These are phyloP conservation scores for Botrytis tulipae DNA, from an alignment of 2,329 filamentous ascomycete genomes.

Conservation along the genomic window DNA sequence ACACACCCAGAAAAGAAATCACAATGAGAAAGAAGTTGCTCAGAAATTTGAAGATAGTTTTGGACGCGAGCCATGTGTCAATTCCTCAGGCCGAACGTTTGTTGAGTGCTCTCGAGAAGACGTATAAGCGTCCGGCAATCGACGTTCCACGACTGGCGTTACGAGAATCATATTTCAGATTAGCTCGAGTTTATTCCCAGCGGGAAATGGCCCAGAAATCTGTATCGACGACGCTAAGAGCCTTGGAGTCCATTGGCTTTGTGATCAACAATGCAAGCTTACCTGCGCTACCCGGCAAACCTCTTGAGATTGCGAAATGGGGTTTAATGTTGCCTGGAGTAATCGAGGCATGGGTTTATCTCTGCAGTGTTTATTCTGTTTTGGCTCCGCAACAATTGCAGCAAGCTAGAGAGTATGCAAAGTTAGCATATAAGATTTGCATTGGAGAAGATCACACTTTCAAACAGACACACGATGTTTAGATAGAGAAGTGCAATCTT, in stretches of 20 bases:
- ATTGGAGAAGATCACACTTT: conserved; percentile 27
- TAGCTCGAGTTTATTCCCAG: conserved; percentile 19
- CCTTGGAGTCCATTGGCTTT: conserved; percentile 23
- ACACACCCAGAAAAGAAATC: not conserved
- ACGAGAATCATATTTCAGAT: conserved; percentile 20
- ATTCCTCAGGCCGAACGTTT: conserved; percentile 18
- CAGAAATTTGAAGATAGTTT: conserved; percentile 15
- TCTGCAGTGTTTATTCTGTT: conserved; percentile 20
- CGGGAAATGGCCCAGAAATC: not conserved
- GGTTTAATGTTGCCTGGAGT: conserved; percentile 21
- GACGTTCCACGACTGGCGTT: conserved; percentile 22
- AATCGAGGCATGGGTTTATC: conserved; percentile 17
- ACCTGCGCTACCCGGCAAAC: not conserved
- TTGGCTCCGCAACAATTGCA: conserved; percentile 15
- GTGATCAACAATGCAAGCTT: conserved; percentile 21
- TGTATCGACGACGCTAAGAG: conserved; percentile 17
- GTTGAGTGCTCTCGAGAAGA: conserved; percentile 18
- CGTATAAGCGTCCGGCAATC: conserved; percentile 9
- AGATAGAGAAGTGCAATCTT: not conserved
- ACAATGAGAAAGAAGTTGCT: conserved; percentile 19
- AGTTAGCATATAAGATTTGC: conserved; percentile 21
- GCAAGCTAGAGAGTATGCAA: conserved; percentile 13
- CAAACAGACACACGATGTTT: conserved; percentile 15
- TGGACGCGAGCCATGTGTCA: conserved; percentile 17
- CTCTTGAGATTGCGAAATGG: conserved; percentile 23